These are phyloP conservation scores for Plasmodium ovale DNA, from an alignment of 169 alveolate genomes.

Conservation along the genomic window DNA sequence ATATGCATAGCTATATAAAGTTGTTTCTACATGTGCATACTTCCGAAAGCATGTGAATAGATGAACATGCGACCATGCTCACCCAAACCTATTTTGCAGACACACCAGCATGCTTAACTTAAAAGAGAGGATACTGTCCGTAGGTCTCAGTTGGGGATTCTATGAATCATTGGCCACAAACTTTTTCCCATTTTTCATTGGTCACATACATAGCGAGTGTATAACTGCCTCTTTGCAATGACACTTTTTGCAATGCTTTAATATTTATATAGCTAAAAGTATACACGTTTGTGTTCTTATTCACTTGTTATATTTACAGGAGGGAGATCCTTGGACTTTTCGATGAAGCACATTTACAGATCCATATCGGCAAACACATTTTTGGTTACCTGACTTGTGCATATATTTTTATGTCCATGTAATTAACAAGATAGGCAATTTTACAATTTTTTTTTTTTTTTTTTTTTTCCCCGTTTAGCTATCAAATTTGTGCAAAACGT, in stretches of 20 bases:
- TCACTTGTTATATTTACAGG: slow-evolving; percentile 4
- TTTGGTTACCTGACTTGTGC: slow-evolving; percentile 12
- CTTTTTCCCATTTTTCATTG: slow-evolving; percentile 59
- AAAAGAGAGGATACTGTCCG: slow-evolving; percentile 65
- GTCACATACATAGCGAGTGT: neutral
- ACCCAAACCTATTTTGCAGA: neutral
- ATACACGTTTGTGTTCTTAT: neutral
- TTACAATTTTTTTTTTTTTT: neutral
- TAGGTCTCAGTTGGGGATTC: slow-evolving; percentile 73
- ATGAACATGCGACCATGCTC: neutral
- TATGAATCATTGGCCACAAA: slow-evolving; percentile 66
- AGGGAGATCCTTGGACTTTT: slow-evolving; percentile 63
- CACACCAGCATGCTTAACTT: slow-evolving; percentile 36
- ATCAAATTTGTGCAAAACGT: slow-evolving; percentile 52
- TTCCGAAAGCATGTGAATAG: neutral
- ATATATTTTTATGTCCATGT: neutral
- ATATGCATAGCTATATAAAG: neutral
- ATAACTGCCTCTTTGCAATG: neutral
- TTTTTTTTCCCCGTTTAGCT: slow-evolving; percentile 3
- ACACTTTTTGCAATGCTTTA: too few species aligned
- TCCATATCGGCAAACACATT: slow-evolving; percentile 73
- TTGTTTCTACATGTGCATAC: neutral
- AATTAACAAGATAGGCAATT: neutral
- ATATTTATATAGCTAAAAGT: neutral
- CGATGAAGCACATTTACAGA: slow-evolving; percentile 55